Base-by-base conservation (phyloP, 768 basidiomycete species). In the Tricholomella constricta region DNA sequence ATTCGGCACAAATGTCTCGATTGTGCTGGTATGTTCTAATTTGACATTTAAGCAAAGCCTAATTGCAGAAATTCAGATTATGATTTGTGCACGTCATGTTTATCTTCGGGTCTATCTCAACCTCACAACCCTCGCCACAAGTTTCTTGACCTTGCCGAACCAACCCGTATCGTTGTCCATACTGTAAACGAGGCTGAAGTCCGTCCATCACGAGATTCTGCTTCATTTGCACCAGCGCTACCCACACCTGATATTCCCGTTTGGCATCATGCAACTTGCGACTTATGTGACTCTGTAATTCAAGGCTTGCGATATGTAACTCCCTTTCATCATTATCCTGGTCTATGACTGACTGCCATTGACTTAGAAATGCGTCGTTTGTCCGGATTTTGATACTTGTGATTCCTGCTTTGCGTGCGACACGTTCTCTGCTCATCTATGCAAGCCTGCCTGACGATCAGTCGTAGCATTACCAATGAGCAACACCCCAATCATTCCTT, bases 371-470 rank as follows among this genome's bases (percentile, higher is more conserved):
- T 92, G 90, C 61, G 52, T 85, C 8, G 65, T 72, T 51, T 94
- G 91, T 69, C 90, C 91, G n/a, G 90, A 94, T 63, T 94, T 84
- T 58, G 91, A 94, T 59, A 79, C 84, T 8, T 94, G 92, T 62
- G 63, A 68, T 14, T 68, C 75, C 14, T 94, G 92, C 70, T 91
- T 87, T 69, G 73, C 71, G 81, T 86, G 63, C 42, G 72, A 60
- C 4, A 34, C 6, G 22, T 20, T 15, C 29, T 42, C 11, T 12
- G 40, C 17, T 23, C 7, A 6, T 36, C 45, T 23, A 19, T 29
- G n/a, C 32, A 10, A n/a, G 7, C 45, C 44, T 48, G 44, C 17
- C 51, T 56, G 34, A 43, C 38, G 26, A 40, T 17, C 17, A 35
- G 31, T 41, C 27, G 11, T 41, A 87, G 81, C 55, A 90, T 91